Base-by-base conservation (phyloP, 2,329 filamentous ascomycete genomes). In the Zasmidium angulare region DNA sequence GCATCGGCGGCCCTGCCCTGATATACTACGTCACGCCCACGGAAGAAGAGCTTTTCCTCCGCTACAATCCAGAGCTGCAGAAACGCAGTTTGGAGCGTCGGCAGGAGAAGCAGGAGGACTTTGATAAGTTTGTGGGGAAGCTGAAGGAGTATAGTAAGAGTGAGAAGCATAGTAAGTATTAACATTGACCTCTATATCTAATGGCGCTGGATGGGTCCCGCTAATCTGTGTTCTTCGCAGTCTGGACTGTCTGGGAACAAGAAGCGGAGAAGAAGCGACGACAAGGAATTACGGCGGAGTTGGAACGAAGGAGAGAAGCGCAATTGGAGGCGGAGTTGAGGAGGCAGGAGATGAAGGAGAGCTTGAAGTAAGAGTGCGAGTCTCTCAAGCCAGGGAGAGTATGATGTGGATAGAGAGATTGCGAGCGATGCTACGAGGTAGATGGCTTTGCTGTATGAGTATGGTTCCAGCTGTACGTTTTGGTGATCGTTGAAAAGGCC, bases 11-110 rank as follows among this genome's bases (percentile, higher is more conserved):
- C 2, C 95, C 95, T 22, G 88, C 89, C 17, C 79, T 98, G 55
- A 89, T 93, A 47, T 85, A 88, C 77, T 96, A 87, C 75, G 79
- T 96, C 50, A 84, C 84, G 49, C 95, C 95, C 1, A 89, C 89
- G 12, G 92, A 97, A 68, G 95, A 97, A 76, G 92, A 98, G 78
- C 83, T 99, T 46, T 92, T 96, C 81, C 82, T 84, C 75, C 46
- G 84, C 76, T 98, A 98, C 79, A 98, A 93, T 75, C 93, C 93
- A 0, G 95, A 98, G 31, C 84, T 99, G n/a, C 90, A 95, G 73
- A 90, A 90, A 75, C 86, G 89, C 71, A 92, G 90, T 63, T 79
- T 96, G n/a, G 92, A 93, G 75, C 85, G 87, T 59, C 85, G 91
- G 19, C 82, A 88, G 59, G 86, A 89, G 73, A 84, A 85, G 61